These are phyloP conservation scores for Trichoderma erinaceum DNA, from an alignment of 495 filamentous ascomycete genomes.

Conservation along the genomic window DNA sequence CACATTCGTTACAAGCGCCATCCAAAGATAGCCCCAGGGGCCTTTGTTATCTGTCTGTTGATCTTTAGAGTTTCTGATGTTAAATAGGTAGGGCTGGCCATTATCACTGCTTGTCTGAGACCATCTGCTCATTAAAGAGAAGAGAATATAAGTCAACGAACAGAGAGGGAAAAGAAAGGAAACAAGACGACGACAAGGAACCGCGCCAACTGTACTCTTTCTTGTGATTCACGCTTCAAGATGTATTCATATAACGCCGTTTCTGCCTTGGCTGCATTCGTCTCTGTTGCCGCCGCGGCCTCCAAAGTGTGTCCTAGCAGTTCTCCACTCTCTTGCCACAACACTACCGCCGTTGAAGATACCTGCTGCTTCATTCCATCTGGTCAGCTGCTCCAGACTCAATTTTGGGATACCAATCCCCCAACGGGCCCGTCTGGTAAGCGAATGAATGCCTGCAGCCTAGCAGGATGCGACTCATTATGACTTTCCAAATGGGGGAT, in stretches of 20 bases:
- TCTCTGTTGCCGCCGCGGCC: slow-evolving; percentile 15
- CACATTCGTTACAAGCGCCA: not conserved
- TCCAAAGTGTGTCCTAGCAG: slow-evolving; percentile 24
- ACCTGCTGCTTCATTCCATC: slow-evolving; percentile 79
- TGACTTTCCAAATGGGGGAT: not conserved
- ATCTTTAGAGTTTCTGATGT: not conserved
- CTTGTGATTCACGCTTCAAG: not conserved
- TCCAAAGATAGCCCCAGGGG: not conserved
- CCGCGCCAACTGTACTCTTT: not conserved
- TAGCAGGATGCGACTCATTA: slow-evolving; percentile 2
- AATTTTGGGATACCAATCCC: slow-evolving; percentile 77
- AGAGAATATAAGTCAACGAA: not conserved
- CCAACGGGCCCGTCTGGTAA: slow-evolving; percentile 52
- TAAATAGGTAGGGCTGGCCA: not conserved
- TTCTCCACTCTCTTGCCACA: slow-evolving; percentile 34
- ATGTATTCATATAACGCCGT: not conserved
- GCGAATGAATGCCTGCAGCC: not conserved
- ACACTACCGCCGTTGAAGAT: slow-evolving; percentile 35
- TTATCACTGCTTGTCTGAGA: not conserved
- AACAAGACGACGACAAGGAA: not conserved
- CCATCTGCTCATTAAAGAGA: not conserved
- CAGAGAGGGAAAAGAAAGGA: not conserved
- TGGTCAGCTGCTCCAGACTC: slow-evolving; percentile 67
- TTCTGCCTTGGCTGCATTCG: not conserved
- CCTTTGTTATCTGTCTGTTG: not conserved